Base-by-base conservation (phyloP, 225 moss, liverwort and hornwort genomes). In the Bryum argenteum region DNA sequence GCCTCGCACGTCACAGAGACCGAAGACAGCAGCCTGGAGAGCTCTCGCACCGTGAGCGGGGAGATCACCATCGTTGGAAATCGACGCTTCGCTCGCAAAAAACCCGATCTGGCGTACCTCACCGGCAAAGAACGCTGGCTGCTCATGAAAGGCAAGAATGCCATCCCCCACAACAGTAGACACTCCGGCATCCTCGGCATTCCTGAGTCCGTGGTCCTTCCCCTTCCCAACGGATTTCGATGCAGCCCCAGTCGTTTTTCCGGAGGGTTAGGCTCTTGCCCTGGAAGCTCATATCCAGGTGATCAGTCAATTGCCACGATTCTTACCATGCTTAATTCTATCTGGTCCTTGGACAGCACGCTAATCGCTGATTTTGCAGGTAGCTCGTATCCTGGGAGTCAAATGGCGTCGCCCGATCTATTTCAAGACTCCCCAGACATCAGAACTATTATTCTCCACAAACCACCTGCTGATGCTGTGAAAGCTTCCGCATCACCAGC, bases 11-110 rank as follows among this genome's bases (percentile, higher is more conserved):
- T 88, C 41, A 89, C 84, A 17, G 90, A 95, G 82, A 78, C 92
- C 48, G 95, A 91, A 67, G 92, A 91, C 65, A 91, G 90, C 73
- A 95, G 92, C 66, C 85, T 88, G n/a, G 95, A 95, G 52, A 81
- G 85, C 72, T 83, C 82, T 44, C 80, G 77, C 1, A 78, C 71
- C 37, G 82, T 75, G 51, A 83, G 90, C 40, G 86, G 86, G 47
- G 95, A 92, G 73, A 86, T 88, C 9, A 80, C 87, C 37, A 75
- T 83, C 1, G 77, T 83, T 11, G 87, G 87, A 24, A 86, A 82
- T 73, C 77, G 88, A 75, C 85, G 84, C 16, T 70, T 70, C 66
- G 77, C 71, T 44, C 87, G 89, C 75, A 75, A 61, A 15, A 75
- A 69, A 21, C 61, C 61, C 5, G 75, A 75, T 11, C 54, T 75